Percentiles rank a stretch among this genome's conserved stretches.
Evolutionary conservation across 352 stramenopile genomes (phyloP).

Genomic region (Pythium chondricola): DNA sequence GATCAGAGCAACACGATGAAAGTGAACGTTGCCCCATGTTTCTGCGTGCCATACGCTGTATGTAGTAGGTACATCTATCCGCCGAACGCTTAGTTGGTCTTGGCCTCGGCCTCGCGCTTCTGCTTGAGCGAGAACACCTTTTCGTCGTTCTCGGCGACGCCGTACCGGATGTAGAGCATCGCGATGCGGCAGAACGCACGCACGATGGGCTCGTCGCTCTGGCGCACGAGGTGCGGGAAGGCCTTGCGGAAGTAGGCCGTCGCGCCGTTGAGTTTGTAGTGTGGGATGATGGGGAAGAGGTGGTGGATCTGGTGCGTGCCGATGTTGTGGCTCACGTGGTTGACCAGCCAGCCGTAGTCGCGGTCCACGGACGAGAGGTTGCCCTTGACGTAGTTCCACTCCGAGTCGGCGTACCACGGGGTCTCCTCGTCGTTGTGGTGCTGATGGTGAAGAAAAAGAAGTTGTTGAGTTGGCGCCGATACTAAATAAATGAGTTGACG

Average conservation of each 20-base stretch:
- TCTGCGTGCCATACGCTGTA: too few relatives aligned
- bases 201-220: slow-evolving; percentile 64
- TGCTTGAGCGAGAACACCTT: slow-evolving; percentile 74
- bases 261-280: slow-evolving; percentile 74
- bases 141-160: slow-evolving; percentile 51
- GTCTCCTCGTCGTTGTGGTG: slow-evolving; percentile 83
- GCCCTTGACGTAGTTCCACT: slow-evolving; percentile 83
- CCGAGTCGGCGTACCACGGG: slow-evolving; percentile 75
- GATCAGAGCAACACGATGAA: too few relatives aligned
- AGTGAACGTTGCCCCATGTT: too few relatives aligned
- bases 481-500: not conserved
- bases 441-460: slow-evolving; percentile 8
- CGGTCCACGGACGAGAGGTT: slow-evolving; percentile 79
- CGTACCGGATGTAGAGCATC: slow-evolving; percentile 62
- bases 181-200: slow-evolving; percentile 53
- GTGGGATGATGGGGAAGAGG: slow-evolving; percentile 83
- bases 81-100: too few relatives aligned
- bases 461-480: not conserved
- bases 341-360: slow-evolving; percentile 68
- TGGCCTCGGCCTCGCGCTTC: slow-evolving; percentile 12
- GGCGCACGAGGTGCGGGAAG: slow-evolving; percentile 70
- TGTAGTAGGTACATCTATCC: too few relatives aligned
- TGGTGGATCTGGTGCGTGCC: slow-evolving; percentile 83
- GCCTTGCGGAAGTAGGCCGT: slow-evolving; percentile 54
- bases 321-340: slow-evolving; percentile 86